Base-by-base conservation (phyloP, 495 filamentous ascomycete genomes). In the Filosporella fistucella region DNA sequence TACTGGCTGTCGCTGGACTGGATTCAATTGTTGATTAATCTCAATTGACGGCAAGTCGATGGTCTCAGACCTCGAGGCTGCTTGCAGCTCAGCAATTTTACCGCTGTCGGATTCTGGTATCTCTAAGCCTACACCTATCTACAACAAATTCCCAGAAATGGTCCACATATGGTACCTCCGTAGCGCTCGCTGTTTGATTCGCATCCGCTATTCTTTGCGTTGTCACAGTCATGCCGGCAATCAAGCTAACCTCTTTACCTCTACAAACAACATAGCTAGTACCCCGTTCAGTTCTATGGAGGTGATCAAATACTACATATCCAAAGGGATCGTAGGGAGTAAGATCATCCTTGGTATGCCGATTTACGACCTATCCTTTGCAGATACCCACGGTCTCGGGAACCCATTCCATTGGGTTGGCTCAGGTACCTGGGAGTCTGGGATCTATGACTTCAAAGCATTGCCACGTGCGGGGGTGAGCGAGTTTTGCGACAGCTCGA, bases 321-420 rank as follows among this genome's bases (percentile, higher is more conserved):
- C 68, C 0, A 64, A 69, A 11, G 86, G 85, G 1, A 75, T 96
- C 2, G 62, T 74, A 0, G 53, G 81, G 0, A 53, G 60, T 41
- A 95, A 94, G 63, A 81, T 96, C 30, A 75, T 91, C 10, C 63
- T 96, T 25, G 91, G 91, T 23, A 78, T 95, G 68, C 91, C 90
- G 0, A 68, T 96, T 0, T 96, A 95, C 59, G 91, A 91, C 0
- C 81, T 90, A 8, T 74, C 85, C 8, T 96, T 95, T 58, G 68
- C 77, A 49, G 67, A 72, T 18, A 95, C 91, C 0, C 59, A 69
- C 14, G 89, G 90, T 0, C 75, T 83, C 1, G 91, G 90, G 1
- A 61, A 71, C 28, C 61, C 75, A 8, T 96, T 78, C 64, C 73
- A 61, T 41, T 85, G 88, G 6, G 69, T 85, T 38, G 89, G 89